Percentiles rank a stretch among this genome's conserved stretches.
phyloP scores from a whole-genome alignment of 306 rosid genomes.

The Vigna radiata region DNA sequence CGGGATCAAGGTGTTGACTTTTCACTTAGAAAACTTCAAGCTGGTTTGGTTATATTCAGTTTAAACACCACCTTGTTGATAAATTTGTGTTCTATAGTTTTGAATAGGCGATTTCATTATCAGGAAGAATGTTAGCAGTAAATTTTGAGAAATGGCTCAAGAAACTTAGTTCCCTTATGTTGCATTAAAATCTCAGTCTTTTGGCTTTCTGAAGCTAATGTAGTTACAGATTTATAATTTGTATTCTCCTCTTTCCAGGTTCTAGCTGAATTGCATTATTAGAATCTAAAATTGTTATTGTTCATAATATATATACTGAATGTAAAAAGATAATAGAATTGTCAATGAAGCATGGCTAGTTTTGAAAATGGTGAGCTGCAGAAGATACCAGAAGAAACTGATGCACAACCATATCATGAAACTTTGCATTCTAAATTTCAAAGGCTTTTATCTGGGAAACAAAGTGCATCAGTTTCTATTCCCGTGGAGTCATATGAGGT shows the following conservation, averaged over 20 bases:
- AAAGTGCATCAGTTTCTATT: constrained; percentile 67
- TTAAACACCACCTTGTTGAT: not conserved
- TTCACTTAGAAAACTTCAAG: not conserved
- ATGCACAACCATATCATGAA: constrained; percentile 46
- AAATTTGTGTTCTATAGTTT: not conserved
- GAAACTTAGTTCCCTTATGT: not conserved
- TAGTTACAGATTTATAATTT: constrained; percentile 14
- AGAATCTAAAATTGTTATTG: constrained; percentile 5
- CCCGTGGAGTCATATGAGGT: constrained; percentile 55
- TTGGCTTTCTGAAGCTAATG: not conserved
- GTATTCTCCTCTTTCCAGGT: constrained; percentile 1
- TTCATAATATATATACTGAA: not conserved
- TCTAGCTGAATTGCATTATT: constrained; percentile 11
- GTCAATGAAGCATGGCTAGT: constrained; percentile 57
- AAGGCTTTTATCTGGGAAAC: constrained; percentile 50
- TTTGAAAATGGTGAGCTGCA: constrained; percentile 60
- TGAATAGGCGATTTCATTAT: not conserved
- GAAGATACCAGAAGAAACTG: constrained; percentile 57
- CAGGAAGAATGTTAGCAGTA: not conserved
- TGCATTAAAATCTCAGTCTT: constrained; percentile 28
- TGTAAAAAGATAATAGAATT: constrained; percentile 36
- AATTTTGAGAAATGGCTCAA: not conserved
- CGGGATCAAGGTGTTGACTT: constrained; percentile 16
- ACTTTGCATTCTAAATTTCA: constrained; percentile 39
- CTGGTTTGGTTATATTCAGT: not conserved